phyloP scores from a whole-genome alignment of 225 moss, liverwort and hornwort species.

The Physcomitrium patens region DNA sequence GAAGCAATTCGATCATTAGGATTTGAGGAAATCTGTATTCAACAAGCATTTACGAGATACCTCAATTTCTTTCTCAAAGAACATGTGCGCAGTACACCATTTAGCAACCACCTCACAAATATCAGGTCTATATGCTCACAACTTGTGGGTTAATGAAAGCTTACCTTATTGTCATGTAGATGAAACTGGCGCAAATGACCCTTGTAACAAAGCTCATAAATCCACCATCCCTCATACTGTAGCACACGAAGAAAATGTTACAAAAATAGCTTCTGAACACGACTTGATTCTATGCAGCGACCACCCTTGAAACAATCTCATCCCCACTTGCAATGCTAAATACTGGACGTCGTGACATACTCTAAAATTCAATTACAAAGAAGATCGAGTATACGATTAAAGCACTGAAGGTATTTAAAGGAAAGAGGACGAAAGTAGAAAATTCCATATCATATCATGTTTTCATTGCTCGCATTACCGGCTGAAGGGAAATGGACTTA shows the following conservation, averaged over 20 bases:
- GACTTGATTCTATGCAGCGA: background rate
- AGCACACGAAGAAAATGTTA: slow-evolving; percentile 21
- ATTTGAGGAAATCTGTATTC: background rate
- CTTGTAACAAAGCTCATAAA: slow-evolving; percentile 82
- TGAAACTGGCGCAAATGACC: slow-evolving; percentile 79
- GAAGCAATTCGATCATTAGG: background rate
- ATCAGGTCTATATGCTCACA: background rate
- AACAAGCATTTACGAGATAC: slow-evolving; percentile 4
- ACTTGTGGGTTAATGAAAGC: slow-evolving; percentile 13
- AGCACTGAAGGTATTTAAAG: background rate
- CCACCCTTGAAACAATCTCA: background rate
- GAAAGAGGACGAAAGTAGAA: background rate
- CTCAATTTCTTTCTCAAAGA: background rate
- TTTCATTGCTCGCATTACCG: slow-evolving; percentile 1
- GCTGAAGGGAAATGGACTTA: slow-evolving; percentile 32
- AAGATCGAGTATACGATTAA: background rate
- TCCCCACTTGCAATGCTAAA: slow-evolving; percentile 8
- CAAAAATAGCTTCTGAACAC: slow-evolving; percentile 18
- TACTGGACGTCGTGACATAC: background rate
- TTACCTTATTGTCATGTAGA: slow-evolving; percentile 66
- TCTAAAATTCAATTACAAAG: background rate
- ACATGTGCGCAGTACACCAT: background rate
- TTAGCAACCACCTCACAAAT: slow-evolving; percentile 20
- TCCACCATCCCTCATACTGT: slow-evolving; percentile 98
- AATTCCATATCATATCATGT: background rate